Base-by-base conservation (phyloP, 2,329 filamentous ascomycete genomes). In the Sordariomycetes sp. region DNA sequence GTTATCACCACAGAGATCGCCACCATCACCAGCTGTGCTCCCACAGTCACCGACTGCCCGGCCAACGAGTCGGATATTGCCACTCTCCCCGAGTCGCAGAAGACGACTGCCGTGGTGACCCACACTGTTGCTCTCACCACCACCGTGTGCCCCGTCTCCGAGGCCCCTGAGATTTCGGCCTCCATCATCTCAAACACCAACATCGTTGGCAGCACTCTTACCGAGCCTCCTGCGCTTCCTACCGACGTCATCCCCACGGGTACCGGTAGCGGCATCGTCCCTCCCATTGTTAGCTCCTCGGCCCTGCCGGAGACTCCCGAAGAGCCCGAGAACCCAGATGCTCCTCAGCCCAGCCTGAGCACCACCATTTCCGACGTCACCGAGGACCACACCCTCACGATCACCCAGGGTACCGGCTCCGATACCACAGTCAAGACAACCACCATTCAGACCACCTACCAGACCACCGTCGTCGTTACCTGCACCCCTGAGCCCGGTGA, bases 31-130 rank as follows among this genome's bases (percentile, higher is more conserved):
- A 73, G 68, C 38, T 77, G 72, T 51, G 68, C 61, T 41, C 59
- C 72, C 36, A 70, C 66, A 37, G 64, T 74, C 50, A 73, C 71
- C 54, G 59, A 75, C 72, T 78, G 73, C 57, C 61, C 61, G 36
- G 53, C 54, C 40, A 47, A 50, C 38, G 30, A 50, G 40, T 49
- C 54, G 16, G 55, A 45, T 33, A 46, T 57, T 33, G 51, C 51
- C 33, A 45, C 48, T 39, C 47, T 63, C 30, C 56, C 60, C 38
- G 53, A 54, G 42, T 44, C 48, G 11, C 51, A 59, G 18, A 21
- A 35, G 33, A 39, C 45, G 33, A 50, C 51, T 37, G 40, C 48
- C 35, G 43, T 55, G 31, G 51, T 58, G 39, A 65, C 61, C 38
- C 48, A 63, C 45, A 60, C 57, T 26, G 47, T 63, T 31, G 46